phyloP scores from a whole-genome alignment of 2,329 filamentous ascomycete genomes.

The Cladophialophora yegresii region DNA sequence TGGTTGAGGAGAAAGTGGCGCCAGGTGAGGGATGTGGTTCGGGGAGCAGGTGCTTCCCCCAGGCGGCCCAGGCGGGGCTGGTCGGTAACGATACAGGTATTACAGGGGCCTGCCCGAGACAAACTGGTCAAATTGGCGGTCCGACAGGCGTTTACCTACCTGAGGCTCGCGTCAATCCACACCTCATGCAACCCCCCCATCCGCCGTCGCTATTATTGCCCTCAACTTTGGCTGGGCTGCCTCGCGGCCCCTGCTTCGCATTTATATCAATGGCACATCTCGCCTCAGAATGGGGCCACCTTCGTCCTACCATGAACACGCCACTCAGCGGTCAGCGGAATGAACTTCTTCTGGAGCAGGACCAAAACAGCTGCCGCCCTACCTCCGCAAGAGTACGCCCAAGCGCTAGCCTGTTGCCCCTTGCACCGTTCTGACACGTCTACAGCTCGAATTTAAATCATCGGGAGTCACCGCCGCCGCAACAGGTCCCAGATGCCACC shows the following conservation, averaged over 20 bases:
- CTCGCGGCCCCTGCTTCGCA: neutral
- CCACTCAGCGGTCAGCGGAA: neutral
- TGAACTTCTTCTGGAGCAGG: neutral
- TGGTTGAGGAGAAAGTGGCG: neutral
- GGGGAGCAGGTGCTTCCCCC: too few species aligned
- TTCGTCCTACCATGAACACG: neutral
- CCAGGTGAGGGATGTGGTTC: neutral
- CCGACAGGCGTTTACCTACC: neutral
- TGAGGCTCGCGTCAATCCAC: neutral
- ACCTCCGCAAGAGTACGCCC: neutral
- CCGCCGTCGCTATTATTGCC: too few species aligned
- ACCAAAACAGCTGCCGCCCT: neutral
- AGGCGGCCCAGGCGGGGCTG: neutral
- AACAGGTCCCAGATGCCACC: neutral
- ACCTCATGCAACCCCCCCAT: neutral
- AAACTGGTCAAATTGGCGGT: neutral
- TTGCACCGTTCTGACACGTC: neutral
- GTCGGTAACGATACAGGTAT: neutral
- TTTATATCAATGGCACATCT: neutral
- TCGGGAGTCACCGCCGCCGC: neutral
- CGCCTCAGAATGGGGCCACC: neutral
- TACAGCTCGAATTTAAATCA: neutral
- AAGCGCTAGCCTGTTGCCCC: neutral
- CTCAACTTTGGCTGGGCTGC: neutral
- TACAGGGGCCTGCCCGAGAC: neutral